Evolutionary conservation across 2,329 filamentous ascomycete genomes (phyloP), one percentile per base, ranked within the genome.

Genomic region (Fusarium udum): DNA sequence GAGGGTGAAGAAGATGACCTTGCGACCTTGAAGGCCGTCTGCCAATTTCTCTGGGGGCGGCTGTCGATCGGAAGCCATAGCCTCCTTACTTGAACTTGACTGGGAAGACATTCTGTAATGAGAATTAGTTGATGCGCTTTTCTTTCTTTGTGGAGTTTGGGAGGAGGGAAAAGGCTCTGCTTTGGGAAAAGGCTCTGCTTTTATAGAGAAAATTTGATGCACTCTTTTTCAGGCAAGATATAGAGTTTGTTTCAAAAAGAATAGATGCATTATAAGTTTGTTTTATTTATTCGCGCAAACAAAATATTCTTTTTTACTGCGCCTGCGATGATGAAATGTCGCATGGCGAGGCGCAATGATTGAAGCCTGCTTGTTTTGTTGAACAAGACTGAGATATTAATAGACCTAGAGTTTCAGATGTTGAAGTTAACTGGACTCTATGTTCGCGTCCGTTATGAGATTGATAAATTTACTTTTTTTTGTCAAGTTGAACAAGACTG

Each of bases 181-280:
- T 49, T 4, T 18, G 6, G 28, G 9, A 7, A 2, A 18, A 13
- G 4, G 3, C 6, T 8, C 45, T 9, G 7, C 46, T 49, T 4
- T 18, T 49, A n/a, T 32, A 22, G 4, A 7, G 28, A n/a, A 18
- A 1, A 26, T 10, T 20, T 28, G 6, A 28, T 14, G 4, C 7
- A 16, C 28, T n/a, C 15, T 9, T 7, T 4, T 10, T 7, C 2
- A 14, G 46, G 28, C 15, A n/a, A 0, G 14, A n/a, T 3, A 6
- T 3, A 18, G 7, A 24, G 15, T 32, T n/a, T 49, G 3, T 9
- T 32, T n/a, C 4, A 3, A n/a, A 20, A 9, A 46, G 6, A 20
- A 14, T 28, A 15, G 13, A 45, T 20, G 12, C 7, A 13, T 26
- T 13, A 13, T 45, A 14, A 14, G 14, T 43, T 20, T 13, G 7